Conservation (phyloP, 768 basidiomycete genomes). For the Chalciporus chontae region DNA sequence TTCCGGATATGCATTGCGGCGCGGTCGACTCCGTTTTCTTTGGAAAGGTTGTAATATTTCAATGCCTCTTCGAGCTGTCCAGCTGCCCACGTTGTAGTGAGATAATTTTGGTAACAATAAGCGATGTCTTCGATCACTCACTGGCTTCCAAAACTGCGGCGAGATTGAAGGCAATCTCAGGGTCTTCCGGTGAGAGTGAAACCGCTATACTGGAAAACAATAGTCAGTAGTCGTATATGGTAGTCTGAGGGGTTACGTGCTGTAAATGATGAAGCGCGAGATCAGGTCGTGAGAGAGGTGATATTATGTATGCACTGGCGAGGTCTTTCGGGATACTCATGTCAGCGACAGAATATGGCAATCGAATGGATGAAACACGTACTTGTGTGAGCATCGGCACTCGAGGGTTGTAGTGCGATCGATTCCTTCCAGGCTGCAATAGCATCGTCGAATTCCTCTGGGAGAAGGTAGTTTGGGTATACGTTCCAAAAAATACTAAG, state of each 20-base stretch:
- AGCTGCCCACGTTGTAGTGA: slow-evolving; percentile 42
- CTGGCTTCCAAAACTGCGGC: slow-evolving; percentile 89
- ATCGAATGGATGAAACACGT: slow-evolving; percentile 30
- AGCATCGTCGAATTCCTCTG: slow-evolving; percentile 86
- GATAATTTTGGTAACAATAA: slow-evolving; percentile 36
- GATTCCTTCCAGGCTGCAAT: slow-evolving; percentile 86
- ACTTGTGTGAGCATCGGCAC: slow-evolving; percentile 88
- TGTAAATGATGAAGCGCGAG: slow-evolving; percentile 81
- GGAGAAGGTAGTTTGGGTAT: slow-evolving; percentile 13
- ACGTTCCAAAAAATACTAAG: slow-evolving; percentile 14
- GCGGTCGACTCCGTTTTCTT: slow-evolving; percentile 74
- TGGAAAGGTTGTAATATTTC: slow-evolving; percentile 75
- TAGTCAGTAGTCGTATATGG: slow-evolving; percentile 31
- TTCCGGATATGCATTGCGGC: too few relatives aligned
- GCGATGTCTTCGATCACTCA: slow-evolving; percentile 38
- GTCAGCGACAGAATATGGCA: slow-evolving; percentile 16
- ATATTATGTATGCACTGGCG: slow-evolving; percentile 87
- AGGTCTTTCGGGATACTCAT: slow-evolving; percentile 52
- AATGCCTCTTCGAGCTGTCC: slow-evolving; percentile 79
- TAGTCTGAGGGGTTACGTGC: slow-evolving; percentile 41
- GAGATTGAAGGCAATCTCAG: slow-evolving; percentile 89
- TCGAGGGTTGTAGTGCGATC: slow-evolving; percentile 74
- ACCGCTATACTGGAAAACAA: slow-evolving; percentile 64
- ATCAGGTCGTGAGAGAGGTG: slow-evolving; percentile 75
- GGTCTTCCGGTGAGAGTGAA: slow-evolving; percentile 82